A percentile compares a stretch with the other conserved stretches of the same genome.
Evolutionary conservation across 176 grass and related monocot species (phyloP).

Genomic region (Calamus simplicifolius): DNA sequence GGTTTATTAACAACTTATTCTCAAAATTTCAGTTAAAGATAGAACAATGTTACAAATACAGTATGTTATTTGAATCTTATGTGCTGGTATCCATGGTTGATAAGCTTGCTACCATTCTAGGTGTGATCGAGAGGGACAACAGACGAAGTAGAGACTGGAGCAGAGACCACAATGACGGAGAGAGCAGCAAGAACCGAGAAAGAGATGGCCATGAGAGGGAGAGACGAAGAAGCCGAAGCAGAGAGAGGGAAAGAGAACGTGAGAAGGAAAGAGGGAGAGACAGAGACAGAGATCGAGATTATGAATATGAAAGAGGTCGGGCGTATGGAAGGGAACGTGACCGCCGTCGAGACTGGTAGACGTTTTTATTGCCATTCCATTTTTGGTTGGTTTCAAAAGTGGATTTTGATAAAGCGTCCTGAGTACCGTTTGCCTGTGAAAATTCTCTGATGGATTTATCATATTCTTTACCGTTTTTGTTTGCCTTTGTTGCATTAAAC

Average conservation of each 20-base stretch:
- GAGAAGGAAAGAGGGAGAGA: conserved; percentile 57
- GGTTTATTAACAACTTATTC: too few species aligned
- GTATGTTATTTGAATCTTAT: too few species aligned
- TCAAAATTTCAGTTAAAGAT: background rate
- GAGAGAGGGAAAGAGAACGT: conserved; percentile 37
- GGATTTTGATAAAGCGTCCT: too few species aligned
- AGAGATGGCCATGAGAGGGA: conserved; percentile 44
- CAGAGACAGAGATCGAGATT: conserved; percentile 27
- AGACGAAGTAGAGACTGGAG: conserved; percentile 37
- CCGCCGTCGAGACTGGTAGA: conserved; percentile 21
- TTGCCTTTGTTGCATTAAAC: too few species aligned
- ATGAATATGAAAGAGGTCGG: conserved; percentile 32
- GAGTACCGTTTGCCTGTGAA: too few species aligned
- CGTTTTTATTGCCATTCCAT: too few species aligned
- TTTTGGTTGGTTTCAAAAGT: too few species aligned
- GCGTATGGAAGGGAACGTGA: conserved; percentile 29
- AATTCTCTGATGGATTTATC: too few species aligned
- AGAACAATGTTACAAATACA: background rate
- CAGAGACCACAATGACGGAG: conserved; percentile 37
- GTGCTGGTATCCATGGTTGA: too few species aligned
- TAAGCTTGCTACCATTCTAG: conserved; percentile 3
- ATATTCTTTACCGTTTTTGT: too few species aligned
- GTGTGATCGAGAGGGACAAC: conserved; percentile 28
- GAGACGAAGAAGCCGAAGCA: conserved; percentile 37
- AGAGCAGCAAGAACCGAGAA: conserved; percentile 35